Conservation (phyloP, 78 protist genomes). For the Anaeramoeba ignava region DNA sequence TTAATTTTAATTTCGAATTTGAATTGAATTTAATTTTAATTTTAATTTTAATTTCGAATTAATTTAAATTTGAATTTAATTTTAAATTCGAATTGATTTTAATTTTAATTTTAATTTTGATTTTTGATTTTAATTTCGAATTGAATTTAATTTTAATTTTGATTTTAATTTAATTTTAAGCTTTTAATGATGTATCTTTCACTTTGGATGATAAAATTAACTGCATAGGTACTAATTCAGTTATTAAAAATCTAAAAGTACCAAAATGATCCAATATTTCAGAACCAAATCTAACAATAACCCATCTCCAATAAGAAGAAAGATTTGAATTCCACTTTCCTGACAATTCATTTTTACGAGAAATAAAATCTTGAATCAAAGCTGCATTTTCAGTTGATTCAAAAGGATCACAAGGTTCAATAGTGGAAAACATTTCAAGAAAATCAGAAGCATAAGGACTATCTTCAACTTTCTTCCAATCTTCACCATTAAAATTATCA, state of each 20-base stretch:
- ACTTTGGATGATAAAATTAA: not conserved
- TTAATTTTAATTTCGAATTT: too few species aligned
- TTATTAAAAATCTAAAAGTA: constrained; percentile 2
- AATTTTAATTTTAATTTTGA: too few species aligned
- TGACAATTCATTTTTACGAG: not conserved
- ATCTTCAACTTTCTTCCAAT: not conserved
- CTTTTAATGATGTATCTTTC: not conserved
- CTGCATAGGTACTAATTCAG: not conserved
- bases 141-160: too few species aligned
- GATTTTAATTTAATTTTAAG: too few species aligned
- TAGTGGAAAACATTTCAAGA: not conserved
- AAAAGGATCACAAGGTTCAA: not conserved
- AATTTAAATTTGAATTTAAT: too few species aligned
- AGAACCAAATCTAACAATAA: not conserved
- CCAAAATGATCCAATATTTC: not conserved
- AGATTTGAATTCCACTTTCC: not conserved
- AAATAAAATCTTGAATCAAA: not conserved
- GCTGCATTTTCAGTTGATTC: not conserved
- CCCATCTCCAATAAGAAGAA: not conserved
- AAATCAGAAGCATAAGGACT: not conserved
- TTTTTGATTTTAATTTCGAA: too few species aligned
- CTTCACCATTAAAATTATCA: not conserved
- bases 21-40: too few species aligned
- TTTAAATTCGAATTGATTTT: too few species aligned
- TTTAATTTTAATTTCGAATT: too few species aligned